Evolutionary conservation across 2,329 filamentous ascomycete genomes (phyloP), one percentile per base, ranked within the genome.

Genomic region (Colletotrichum destructivum): DNA sequence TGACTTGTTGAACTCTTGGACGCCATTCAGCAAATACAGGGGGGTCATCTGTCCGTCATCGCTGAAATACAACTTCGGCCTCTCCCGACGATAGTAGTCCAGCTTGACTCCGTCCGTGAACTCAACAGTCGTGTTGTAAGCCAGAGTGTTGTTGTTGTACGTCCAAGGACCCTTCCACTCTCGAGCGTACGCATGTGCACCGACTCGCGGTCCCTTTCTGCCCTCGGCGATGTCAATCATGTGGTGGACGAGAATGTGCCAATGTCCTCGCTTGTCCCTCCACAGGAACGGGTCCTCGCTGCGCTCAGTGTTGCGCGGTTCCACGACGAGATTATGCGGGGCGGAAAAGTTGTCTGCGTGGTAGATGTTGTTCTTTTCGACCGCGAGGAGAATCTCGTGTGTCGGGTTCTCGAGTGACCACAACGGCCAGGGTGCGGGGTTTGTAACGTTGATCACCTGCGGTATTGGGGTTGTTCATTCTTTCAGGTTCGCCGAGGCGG

Each of bases 11-110:
- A 81, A 77, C 69, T 82, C 81, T 69, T 87, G 85, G 0, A 88
- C 85, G 0, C 86, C 86, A 44, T 81, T 87, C 1, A 82, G 77
- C 70, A 88, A 61, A 64, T 86, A 86, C 52, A 88, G 71, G 2
- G 86, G 85, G 16, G 79, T 84, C 79, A 85, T 79, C n/a, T 81
- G 67, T 0, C 82, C 82, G 69, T 87, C 85, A 1, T 81, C 77
- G 67, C 84, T 86, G 21, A 87, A 87, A 62, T 83, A 85, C 6
- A 88, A 59, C 78, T 87, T 86, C 0, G 86, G 84, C 2, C 86
- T 77, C 73, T 88, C 86, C 15, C 86, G 76, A 2, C 86, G 79
- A 62, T 84, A 83, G 46, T 82, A 85, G 4, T 80, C 77, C 54
- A 79, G 78, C 31, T 71, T 76, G 0, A 77, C 77, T 0, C 85